Conservation (phyloP, 140 eudicot species). For the Ambrosia hybrid region DNA sequence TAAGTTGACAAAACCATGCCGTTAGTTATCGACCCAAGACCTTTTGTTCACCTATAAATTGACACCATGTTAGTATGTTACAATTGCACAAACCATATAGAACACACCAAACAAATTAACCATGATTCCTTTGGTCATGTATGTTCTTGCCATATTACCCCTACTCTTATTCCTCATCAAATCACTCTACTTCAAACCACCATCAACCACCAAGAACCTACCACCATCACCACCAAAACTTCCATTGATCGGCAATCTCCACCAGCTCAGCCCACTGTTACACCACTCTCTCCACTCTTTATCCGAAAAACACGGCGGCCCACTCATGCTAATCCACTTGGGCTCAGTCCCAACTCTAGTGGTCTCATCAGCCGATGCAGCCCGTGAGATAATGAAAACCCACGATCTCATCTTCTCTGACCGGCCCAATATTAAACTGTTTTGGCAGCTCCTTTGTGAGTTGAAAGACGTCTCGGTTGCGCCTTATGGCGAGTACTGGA, state of each 20-base stretch:
- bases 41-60: neutral
- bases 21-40: neutral
- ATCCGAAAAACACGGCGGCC: constrained; percentile 29
- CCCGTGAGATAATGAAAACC: constrained; percentile 38
- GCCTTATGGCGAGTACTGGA: constrained; percentile 47
- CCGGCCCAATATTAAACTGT: constrained; percentile 12
- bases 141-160: neutral
- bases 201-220: constrained; percentile 3
- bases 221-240: constrained; percentile 40
- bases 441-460: constrained; percentile 19
- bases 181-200: neutral
- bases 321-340: constrained; percentile 40
- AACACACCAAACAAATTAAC: neutral
- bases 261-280: constrained; percentile 29
- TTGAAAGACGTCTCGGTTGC: constrained; percentile 20
- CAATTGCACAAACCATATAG: too few species aligned
- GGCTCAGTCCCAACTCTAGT: constrained; percentile 34
- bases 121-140: neutral
- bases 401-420: constrained; percentile 25
- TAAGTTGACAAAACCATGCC: too few species aligned
- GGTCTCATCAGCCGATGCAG: constrained; percentile 31
- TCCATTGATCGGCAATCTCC: constrained; percentile 44
- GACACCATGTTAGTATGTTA: too few species aligned
- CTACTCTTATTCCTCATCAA: neutral
- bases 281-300: constrained; percentile 28